Evolutionary conservation across 768 basidiomycete genomes (phyloP).

Genomic region (Kwoniella dejecticola): DNA sequence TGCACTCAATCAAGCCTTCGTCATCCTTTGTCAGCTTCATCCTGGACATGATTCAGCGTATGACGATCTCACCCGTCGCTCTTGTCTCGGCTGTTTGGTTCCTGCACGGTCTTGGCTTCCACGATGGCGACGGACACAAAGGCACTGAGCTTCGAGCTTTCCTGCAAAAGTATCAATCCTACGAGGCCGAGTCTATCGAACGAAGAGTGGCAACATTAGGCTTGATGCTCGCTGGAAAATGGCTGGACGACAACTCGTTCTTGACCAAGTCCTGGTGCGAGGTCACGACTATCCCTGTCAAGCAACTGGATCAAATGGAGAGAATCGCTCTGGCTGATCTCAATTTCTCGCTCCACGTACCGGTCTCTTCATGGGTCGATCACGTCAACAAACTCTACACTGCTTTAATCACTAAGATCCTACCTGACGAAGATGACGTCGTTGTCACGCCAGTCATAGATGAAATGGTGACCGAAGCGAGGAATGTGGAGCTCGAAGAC

Average conservation of each 20-base stretch:
- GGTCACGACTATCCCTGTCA: slow-evolving; percentile 34
- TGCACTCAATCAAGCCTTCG: slow-evolving; percentile 6
- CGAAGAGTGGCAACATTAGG: slow-evolving; percentile 42
- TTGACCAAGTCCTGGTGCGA: slow-evolving; percentile 49
- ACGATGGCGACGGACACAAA: slow-evolving; percentile 42
- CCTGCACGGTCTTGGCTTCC: slow-evolving; percentile 42
- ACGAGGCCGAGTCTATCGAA: slow-evolving; percentile 33
- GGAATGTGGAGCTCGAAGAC: slow-evolving; percentile 24
- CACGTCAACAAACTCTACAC: slow-evolving; percentile 34
- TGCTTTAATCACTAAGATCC: slow-evolving; percentile 11
- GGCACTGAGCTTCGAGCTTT: slow-evolving; percentile 29
- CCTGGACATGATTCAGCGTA: slow-evolving; percentile 32
- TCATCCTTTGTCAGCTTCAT: slow-evolving; percentile 31
- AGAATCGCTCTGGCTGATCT: slow-evolving; percentile 29
- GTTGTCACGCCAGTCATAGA: slow-evolving; percentile 25
- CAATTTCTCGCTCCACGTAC: slow-evolving; percentile 38
- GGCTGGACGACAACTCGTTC: slow-evolving; percentile 54
- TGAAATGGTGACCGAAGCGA: slow-evolving; percentile 34
- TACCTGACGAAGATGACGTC: slow-evolving; percentile 16
- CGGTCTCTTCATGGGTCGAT: slow-evolving; percentile 33
- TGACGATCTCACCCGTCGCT: slow-evolving; percentile 31
- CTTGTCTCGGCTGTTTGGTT: slow-evolving; percentile 42
- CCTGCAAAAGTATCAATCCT: slow-evolving; percentile 12
- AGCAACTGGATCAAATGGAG: slow-evolving; percentile 35
- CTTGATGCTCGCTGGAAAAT: slow-evolving; percentile 50